Evolutionary conservation across 139 green algal species (phyloP), one percentile per base, ranked within the genome.

Genomic region (Chlamydomonas sp.): DNA sequence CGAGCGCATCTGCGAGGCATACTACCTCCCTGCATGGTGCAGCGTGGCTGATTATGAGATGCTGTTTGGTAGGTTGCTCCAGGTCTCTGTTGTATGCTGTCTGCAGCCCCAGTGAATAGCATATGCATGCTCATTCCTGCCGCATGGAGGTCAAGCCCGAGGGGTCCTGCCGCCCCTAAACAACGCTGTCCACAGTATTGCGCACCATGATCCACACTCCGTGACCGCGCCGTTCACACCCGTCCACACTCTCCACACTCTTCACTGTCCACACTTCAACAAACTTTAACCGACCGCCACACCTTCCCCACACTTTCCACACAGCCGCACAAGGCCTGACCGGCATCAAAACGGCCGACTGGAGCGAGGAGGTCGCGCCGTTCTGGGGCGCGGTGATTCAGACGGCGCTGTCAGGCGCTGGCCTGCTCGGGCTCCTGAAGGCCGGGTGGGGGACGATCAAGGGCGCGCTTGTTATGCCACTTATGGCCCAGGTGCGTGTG

Each of bases 21-120:
- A 99, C 82, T 98, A 97, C 82, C 87, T 99, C 39, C 95, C 95
- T 6, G 76, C 79, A 4, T 99, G 95, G 95, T 97, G 92, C 84
- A 94, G 84, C 22, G 50, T 90, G 8, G 82, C 78, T 6, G 93
- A 98, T 69, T 99, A 99, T 76, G 38, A 85, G 65, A 22, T 49
- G 2, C 75, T 97, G 2, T 89, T 91, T 48, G 76, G 76, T 88
- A 48, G 67, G 76, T 60, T 6, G 39, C 39, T n/a, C 8, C 39
- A 50, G 39, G 39, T 8, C 13, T 50, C 39, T 50, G 39, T 8
- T 50, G 39, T 13, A 50, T 8, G 39, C 13, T 50, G 10, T 13
- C 39, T n/a, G 39, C 39, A 50, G n/a, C n/a, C n/a, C n/a, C n/a
- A n/a, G n/a, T n/a, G n/a, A n/a, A n/a, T n/a, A n/a, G n/a, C n/a